Evolutionary conservation across 164 flowering plant species (phyloP).

Genomic region (Magnolia officinalis): DNA sequence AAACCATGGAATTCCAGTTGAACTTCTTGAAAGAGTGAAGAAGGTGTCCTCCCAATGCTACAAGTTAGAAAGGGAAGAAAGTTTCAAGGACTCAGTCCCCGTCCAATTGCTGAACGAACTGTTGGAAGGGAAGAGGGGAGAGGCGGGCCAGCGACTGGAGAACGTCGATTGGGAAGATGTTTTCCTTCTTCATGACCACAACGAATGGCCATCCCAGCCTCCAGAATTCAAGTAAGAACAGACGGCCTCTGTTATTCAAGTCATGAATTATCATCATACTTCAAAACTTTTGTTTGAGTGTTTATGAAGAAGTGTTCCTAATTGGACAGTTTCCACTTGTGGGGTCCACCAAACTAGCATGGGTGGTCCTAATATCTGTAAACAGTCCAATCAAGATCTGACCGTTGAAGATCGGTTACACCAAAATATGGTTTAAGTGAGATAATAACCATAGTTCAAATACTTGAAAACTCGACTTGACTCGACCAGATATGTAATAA

Average conservation of each 20-base stretch:
- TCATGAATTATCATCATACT: too few species aligned
- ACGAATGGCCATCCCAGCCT: conserved; percentile 62
- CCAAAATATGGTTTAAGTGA: too few species aligned
- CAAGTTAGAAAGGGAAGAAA: conserved; percentile 62
- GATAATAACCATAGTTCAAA: too few species aligned
- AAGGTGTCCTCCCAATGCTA: conserved; percentile 57
- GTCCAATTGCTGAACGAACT: conserved; percentile 52
- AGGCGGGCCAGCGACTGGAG: conserved; percentile 20
- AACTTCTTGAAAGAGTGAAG: conserved; percentile 82
- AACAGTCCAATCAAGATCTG: too few species aligned
- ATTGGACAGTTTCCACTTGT: too few species aligned
- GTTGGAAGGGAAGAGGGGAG: conserved; percentile 22
- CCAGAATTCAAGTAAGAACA: conserved; percentile 63
- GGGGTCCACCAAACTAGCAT: too few species aligned
- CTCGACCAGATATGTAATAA: too few species aligned
- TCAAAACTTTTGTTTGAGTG: background rate
- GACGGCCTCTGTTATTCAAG: background rate
- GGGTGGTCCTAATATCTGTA: too few species aligned
- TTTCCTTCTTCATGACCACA: conserved; percentile 53
- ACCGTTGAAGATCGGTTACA: too few species aligned
- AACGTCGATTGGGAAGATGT: conserved; percentile 85
- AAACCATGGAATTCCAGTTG: conserved; percentile 82
- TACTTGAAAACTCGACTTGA: too few species aligned
- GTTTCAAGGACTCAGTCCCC: conserved; percentile 45
- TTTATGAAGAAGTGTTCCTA: too few species aligned